A percentile compares a stretch with the other conserved stretches of the same genome.
Conservation (phyloP, 306 rosid genomes). For the Psophocarpus tetragonolobus region DNA sequence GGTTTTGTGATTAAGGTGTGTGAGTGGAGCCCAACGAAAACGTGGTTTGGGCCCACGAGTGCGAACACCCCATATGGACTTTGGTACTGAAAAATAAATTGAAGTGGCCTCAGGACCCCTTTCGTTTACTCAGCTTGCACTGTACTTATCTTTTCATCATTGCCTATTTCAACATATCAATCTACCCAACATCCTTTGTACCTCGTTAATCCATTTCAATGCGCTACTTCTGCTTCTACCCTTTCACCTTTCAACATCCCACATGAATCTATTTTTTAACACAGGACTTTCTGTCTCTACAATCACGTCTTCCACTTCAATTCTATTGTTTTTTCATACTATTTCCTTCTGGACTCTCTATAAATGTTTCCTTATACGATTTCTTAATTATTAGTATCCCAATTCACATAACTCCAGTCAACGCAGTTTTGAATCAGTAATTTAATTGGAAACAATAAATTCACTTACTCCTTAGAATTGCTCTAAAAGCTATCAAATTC, state of each 20-base stretch:
- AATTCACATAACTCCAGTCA: background rate
- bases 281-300: background rate
- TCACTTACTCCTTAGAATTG: background rate
- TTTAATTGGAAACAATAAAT: background rate
- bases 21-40: background rate
- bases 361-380: background rate
- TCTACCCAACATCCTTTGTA: background rate
- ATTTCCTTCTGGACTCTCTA: too few relatives aligned
- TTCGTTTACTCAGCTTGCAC: background rate
- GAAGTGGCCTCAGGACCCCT: background rate
- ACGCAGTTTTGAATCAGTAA: background rate
- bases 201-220: background rate
- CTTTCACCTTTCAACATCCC: background rate
- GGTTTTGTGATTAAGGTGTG: background rate
- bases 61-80: background rate
- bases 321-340: background rate
- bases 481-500: background rate
- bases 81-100: background rate
- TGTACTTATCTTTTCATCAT: background rate
- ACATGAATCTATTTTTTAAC: background rate
- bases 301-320: background rate
- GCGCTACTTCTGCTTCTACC: background rate
- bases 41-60: background rate
- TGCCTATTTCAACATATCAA: background rate
- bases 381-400: background rate